Evolutionary conservation across 192 early-diverging fungal genomes (phyloP), one percentile per base, ranked within the genome.

Genomic region (Coemansia nantahalensis): DNA sequence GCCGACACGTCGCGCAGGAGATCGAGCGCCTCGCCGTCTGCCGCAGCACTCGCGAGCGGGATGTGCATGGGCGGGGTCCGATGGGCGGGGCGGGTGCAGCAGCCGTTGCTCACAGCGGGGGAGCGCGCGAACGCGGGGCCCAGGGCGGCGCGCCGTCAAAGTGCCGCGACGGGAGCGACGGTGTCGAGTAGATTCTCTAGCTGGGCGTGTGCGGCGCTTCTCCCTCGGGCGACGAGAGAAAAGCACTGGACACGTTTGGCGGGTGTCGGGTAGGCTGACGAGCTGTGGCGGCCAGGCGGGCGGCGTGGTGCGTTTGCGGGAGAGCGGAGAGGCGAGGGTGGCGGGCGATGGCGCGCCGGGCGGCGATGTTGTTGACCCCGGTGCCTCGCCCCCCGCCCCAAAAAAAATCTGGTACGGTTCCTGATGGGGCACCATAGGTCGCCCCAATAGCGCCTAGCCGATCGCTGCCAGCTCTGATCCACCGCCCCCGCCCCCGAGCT

Each of bases 121-220:
- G 62, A 9, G 24, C 15, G 39, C 30, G 18, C 48, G 62, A 54
- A 31, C 36, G 22, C 19, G 40, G 42, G 43, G 59, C 59, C 66
- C 66, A 68, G 44, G 66, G 66, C 17, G 66, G 66, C 54, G 66
- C 66, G 26, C 55, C 59, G 26, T 49, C 48, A 47, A 68, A 56
- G 41, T 39, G 62, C 53, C 54, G 66, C 50, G 52, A 56, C 49
- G 59, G 41, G 38, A 41, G 48, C 41, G 46, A 50, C 45, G 50
- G 39, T 44, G 45, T 32, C 17, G 24, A 59, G 18, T 45, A 33
- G 54, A 68, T 68, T 47, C 49, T 56, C 17, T 28, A 15, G 41
- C 30, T 12, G 43, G 47, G 59, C 14, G 41, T 47, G 45, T 45
- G 35, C 34, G 26, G 56, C 44, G 51, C 65, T 42, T 54, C 49